Percentiles rank a stretch among this genome's conserved stretches.
Evolutionary conservation across 495 filamentous ascomycete species (phyloP).

Genomic region (Talaromyces nanjingensis): DNA sequence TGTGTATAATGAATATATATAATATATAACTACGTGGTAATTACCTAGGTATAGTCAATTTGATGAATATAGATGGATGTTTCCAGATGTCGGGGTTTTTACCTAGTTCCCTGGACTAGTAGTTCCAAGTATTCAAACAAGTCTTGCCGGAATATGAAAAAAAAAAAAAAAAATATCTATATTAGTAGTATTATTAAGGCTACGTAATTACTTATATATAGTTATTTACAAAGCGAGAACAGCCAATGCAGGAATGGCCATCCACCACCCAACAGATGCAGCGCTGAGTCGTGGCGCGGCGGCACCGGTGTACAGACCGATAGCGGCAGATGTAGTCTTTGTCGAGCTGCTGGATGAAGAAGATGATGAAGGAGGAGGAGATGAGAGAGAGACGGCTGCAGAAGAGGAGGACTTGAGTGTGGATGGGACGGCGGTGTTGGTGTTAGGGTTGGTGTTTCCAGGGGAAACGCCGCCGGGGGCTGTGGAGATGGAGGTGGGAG

Average conservation of each 20-base stretch:
- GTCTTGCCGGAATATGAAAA: too few relatives aligned
- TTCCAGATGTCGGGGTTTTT: background rate
- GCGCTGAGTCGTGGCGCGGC: background rate
- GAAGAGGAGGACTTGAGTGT: background rate
- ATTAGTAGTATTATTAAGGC: too few relatives aligned
- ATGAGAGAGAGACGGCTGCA: background rate
- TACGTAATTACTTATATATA: background rate
- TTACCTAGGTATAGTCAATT: too few relatives aligned
- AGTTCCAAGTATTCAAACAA: too few relatives aligned
- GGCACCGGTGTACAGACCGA: background rate
- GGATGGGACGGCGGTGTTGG: background rate
- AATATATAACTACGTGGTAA: too few relatives aligned
- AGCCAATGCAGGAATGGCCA: background rate
- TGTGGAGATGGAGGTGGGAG: background rate
- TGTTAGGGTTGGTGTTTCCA: background rate
- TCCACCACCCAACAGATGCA: background rate
- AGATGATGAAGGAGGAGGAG: background rate
- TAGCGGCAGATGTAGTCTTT: background rate
- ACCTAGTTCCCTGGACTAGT: too few relatives aligned
- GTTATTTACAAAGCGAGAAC: background rate
- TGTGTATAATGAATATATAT: slow-evolving; percentile 4
- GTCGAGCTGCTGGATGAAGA: background rate
- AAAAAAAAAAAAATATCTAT: too few relatives aligned
- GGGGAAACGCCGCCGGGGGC: background rate
- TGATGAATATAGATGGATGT: background rate